Base-by-base conservation (phyloP, 1,284 basidiomycete genomes). In the Rhizopogon parksii region DNA sequence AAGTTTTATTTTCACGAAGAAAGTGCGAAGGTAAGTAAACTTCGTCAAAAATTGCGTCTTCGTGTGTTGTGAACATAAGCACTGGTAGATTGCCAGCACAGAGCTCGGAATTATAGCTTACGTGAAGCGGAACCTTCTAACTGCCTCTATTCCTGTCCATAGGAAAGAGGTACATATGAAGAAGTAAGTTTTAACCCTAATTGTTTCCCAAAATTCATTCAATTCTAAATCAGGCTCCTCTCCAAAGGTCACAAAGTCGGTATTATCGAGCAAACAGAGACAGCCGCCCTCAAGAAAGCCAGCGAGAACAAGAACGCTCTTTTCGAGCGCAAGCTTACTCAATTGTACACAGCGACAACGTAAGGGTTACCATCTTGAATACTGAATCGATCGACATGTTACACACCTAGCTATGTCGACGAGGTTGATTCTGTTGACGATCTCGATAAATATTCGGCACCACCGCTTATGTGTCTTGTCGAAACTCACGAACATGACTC, bases 281-380 rank as follows among this genome's bases (percentile, higher is more conserved):
- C 95, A 0, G 91, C 95, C 0, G 95, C 95, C 0, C 75, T 99
- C 49, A 98, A 99, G 71, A 96, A 95, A 66, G 83, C 78, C 2
- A 79, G 92, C 51, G 89, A 92, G 51, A 95, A 86, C 56, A 78
- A 84, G 45, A 90, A 87, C 61, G 77, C 80, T 0, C 84, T 90
- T 0, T 99, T 99, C 61, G 82, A 83, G 12, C 80, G 95, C 39
- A 78, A 85, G 59, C 66, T 98, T 2, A 88, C 87, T 0, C 79
- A 87, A 55, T 68, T 96, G 40, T 96, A 92, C 60, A 97, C 94
- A 11, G 83, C 91, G 19, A 82, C 90, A 37, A 97, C 94, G 83
- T 95, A 69, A 65, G 86, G 75, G 40, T 27, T 24, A 8, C 40
- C 43, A 27, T 38, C 49, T 46, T 14, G 24, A 14, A 37, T 40